phyloP scores from a whole-genome alignment of 371 early-diverging fungal genomes.

The Blakeslea trispora region DNA sequence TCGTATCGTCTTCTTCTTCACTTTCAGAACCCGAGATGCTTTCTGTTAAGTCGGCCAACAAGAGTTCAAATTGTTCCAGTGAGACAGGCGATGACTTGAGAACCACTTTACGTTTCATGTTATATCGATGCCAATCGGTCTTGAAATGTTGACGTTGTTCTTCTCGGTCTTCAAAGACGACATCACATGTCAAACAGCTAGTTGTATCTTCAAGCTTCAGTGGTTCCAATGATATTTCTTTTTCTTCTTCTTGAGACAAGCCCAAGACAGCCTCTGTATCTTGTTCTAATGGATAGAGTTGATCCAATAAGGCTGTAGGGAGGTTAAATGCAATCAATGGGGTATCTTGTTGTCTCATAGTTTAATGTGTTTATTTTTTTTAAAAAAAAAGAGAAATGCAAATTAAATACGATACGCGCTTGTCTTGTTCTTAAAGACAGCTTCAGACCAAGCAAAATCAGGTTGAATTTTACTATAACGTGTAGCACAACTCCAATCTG shows the following conservation, averaged over 20 bases:
- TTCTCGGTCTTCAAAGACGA: constrained; percentile 80
- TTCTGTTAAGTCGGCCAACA: constrained; percentile 58
- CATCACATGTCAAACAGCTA: constrained; percentile 86
- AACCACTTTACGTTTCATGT: constrained; percentile 91
- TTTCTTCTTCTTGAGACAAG: constrained; percentile 6
- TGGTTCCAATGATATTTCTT: constrained; percentile 13
- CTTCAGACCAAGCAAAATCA: constrained; percentile 36
- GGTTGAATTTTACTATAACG: constrained; percentile 26
- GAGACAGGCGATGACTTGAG: constrained; percentile 76
- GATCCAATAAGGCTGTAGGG: constrained; percentile 29
- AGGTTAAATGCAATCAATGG: constrained; percentile 19
- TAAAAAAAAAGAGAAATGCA: too few relatives aligned
- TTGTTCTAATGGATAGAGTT: constrained; percentile 26
- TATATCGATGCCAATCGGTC: constrained; percentile 98
- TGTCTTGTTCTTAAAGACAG: constrained; percentile 28
- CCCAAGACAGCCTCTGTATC: constrained; percentile 10
- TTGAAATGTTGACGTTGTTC: constrained; percentile 89
- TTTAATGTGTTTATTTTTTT: too few relatives aligned
- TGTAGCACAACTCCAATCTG: constrained; percentile 42
- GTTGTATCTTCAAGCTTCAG: constrained; percentile 13
- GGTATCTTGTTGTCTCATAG: too few relatives aligned
- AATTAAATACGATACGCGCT: constrained; percentile 29
- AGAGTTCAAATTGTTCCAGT: constrained; percentile 76
- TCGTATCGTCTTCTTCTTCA: constrained; percentile 28
- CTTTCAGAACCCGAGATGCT: constrained; percentile 56